These are phyloP conservation scores for Exophiala calicioides DNA, from an alignment of 2,329 filamentous ascomycete species.

Conservation along the genomic window DNA sequence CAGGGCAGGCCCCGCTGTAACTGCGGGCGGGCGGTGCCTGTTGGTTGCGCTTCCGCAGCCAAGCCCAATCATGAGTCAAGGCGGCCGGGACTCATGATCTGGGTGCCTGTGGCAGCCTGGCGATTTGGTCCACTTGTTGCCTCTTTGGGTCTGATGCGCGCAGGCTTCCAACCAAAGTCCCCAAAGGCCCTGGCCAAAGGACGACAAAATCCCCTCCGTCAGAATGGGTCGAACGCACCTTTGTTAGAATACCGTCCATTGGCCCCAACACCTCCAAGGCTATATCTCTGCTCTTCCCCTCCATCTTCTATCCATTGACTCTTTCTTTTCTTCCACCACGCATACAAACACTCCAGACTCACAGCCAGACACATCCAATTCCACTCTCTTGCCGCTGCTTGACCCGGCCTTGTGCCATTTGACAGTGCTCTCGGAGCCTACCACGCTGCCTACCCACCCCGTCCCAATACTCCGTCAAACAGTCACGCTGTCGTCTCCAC, in stretches of 20 bases:
- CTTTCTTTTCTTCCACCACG: conserved; percentile 6
- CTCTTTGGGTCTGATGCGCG: conserved; percentile 1
- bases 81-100: not conserved
- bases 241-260: conserved; percentile 21
- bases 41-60: too few species aligned
- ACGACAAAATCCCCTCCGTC: conserved; percentile 12
- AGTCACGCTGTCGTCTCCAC: conserved; percentile 30
- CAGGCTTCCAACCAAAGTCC: conserved; percentile 27
- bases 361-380: too few species aligned
- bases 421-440: conserved; percentile 13
- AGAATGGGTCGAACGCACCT: conserved; percentile 5
- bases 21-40: too few species aligned
- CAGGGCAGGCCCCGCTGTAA: not conserved
- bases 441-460: conserved; percentile 15
- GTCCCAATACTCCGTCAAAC: conserved; percentile 2
- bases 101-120: conserved; percentile 20
- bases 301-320: conserved; percentile 9
- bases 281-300: conserved; percentile 23
- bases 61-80: conserved; percentile 20
- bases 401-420: conserved; percentile 4
- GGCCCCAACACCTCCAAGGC: conserved; percentile 18
- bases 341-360: conserved; percentile 1
- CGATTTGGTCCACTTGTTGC: conserved; percentile 17
- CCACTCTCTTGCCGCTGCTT: not conserved
- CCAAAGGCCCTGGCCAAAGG: conserved; percentile 11